Base-by-base conservation (phyloP, 495 filamentous ascomycete genomes). In the Talaromyces borbonicus region DNA sequence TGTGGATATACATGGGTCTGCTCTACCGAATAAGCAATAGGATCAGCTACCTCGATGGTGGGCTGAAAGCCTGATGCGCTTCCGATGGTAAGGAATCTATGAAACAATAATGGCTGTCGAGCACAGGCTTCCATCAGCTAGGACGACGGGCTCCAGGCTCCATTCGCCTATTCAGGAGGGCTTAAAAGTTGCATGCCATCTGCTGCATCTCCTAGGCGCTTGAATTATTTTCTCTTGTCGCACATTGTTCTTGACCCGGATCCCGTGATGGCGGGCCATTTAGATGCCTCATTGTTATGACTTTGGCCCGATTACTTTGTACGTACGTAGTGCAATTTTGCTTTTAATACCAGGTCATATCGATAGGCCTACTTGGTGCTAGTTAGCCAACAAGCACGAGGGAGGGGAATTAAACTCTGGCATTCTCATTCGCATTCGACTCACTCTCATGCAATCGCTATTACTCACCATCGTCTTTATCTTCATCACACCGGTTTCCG, bases 161-260 rank as follows among this genome's bases (percentile, higher is more conserved):
- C n/a, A n/a, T n/a, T n/a, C n/a, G n/a, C n/a, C n/a, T n/a, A n/a
- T n/a, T n/a, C n/a, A n/a, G n/a, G n/a, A n/a, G n/a, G n/a, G n/a
- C n/a, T n/a, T n/a, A n/a, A n/a, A n/a, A n/a, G n/a, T n/a, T n/a
- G n/a, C n/a, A n/a, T n/a, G n/a, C n/a, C n/a, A n/a, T n/a, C n/a
- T n/a, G n/a, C n/a, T n/a, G n/a, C n/a, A n/a, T n/a, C n/a, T n/a
- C 35, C 18, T 20, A 38, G 8, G 35, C 35, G 35, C 35, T 20
- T 38, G 22, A 20, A 38, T 20, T 20, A n/a, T n/a, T n/a, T n/a
- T 22, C 22, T 23, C 16, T 38, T 16, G 35, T 22, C 11, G 35
- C 35, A 38, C 35, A 38, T 20, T n/a, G n/a, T n/a, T n/a, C 33
- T 38, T 38, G 35, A 38, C 35, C 35, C 35, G 35, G 35, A 38